Evolutionary conservation across 768 basidiomycete species (phyloP), one percentile per base, ranked within the genome.

Genomic region (Boletus pseudo-olivaceus): DNA sequence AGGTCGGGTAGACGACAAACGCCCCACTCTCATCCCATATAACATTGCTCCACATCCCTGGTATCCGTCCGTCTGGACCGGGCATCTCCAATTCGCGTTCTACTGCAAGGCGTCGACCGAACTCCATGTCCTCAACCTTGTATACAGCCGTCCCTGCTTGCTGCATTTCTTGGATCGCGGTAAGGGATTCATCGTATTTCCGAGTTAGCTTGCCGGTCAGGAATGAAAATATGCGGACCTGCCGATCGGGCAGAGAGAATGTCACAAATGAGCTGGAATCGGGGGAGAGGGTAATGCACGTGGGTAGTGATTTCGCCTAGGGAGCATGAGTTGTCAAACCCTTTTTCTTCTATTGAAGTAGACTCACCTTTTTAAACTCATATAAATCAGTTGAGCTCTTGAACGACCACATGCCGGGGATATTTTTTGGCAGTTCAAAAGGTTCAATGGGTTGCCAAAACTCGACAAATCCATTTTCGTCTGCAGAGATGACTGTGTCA

Each of bases 1-100:
- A 73, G 0, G 94, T 93, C 17, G 96, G 92, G 65, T 98, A 99
- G 32, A 99, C 70, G 19, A 98, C 76, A 66, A 99, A 97, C 15
- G 92, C 88, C 5, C 96, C 95, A 58, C 89, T 94, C 72, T 99
- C 97, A 65, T 99, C 97, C 95, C 95, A 99, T n/a, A 93, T 81
- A 1, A 85, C 90, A 66, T 91, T 95, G 27, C 84, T 90, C 78
- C 89, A 93, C 62, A 84, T 82, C 23, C 85, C 90, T 49, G 84
- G 87, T 53, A 82, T 75, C 49, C 75, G 77, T 29, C 86, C 87
- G 65, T 90, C 89, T 4, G 84, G 83, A 12, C 85, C 87, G 35
- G 87, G 84, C 51, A 88, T 73, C 73, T 98, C 94, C 40, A 99
- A 72, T 65, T 98, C 97, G 57, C 90, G 79, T 70, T 99, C 97